These are phyloP conservation scores for Cinchona pubescens DNA, from an alignment of 257 asterid species.

Conservation along the genomic window DNA sequence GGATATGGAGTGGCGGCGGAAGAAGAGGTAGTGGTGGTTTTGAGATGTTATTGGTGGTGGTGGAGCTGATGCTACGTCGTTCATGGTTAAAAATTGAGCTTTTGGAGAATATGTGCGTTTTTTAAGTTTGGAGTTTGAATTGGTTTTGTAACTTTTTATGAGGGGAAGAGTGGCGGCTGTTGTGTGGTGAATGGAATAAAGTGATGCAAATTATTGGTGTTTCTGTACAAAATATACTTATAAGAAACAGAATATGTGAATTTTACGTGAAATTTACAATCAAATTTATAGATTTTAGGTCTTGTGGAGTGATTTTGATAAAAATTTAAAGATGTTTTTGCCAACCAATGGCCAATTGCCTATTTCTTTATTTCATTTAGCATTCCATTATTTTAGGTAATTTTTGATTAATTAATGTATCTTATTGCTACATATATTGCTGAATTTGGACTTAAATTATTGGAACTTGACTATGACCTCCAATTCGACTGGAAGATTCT, in stretches of 20 bases:
- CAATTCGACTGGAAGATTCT: neutral
- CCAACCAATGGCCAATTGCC: too few species aligned
- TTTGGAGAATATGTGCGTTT: neutral
- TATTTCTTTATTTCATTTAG: too few species aligned
- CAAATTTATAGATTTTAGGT: too few species aligned
- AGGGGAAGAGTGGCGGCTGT: neutral
- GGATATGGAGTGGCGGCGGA: conserved; percentile 40
- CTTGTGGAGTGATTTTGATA: too few species aligned
- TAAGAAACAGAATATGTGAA: too few species aligned
- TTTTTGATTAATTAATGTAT: too few species aligned
- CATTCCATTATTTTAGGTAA: too few species aligned
- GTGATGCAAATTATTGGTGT: conserved; percentile 49
- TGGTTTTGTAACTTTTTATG: neutral
- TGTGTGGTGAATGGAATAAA: neutral
- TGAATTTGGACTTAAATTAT: neutral
- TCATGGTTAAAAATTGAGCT: conserved; percentile 30
- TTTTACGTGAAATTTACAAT: too few species aligned
- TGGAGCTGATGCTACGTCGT: conserved; percentile 26
- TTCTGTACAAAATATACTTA: too few species aligned
- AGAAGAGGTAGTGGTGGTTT: conserved; percentile 35
- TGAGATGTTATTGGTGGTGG: conserved; percentile 12
- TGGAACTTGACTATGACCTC: too few species aligned
- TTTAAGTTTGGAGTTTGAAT: neutral
- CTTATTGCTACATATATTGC: neutral
- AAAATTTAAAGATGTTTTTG: too few species aligned